These are phyloP conservation scores for Dictyostelium intermedium DNA, from an alignment of 78 protist species.

Conservation along the genomic window DNA sequence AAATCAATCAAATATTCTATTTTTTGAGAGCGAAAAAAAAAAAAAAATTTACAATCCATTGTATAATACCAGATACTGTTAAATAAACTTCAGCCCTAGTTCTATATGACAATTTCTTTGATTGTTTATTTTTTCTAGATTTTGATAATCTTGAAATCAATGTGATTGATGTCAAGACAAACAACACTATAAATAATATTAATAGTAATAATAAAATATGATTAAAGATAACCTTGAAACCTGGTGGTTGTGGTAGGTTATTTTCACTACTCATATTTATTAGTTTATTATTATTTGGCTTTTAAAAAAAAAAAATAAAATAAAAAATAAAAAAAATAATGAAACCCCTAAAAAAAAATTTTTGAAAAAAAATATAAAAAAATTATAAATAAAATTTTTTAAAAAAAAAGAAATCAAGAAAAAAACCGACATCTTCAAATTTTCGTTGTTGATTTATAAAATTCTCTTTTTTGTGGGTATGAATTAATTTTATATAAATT, in stretches of 20 bases:
- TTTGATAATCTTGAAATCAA: constrained; percentile 19
- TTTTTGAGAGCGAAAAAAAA: neutral
- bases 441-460: no score
- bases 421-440: neutral
- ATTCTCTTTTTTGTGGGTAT: no score
- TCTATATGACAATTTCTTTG: constrained; percentile 32
- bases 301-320: neutral
- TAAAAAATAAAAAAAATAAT: neutral
- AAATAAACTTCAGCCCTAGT: constrained; percentile 52
- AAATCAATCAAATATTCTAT: neutral
- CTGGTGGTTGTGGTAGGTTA: constrained; percentile 20
- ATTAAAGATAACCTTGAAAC: constrained; percentile 6
- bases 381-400: neutral
- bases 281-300: neutral
- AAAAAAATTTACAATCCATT: constrained; percentile 48
- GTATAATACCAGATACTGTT: constrained; percentile 65
- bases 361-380: neutral
- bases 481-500: no score
- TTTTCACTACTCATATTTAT: neutral
- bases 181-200: constrained; percentile 8
- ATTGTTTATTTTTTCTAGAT: neutral
- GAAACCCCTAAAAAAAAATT: neutral
- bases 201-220: constrained; percentile 11
- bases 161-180: constrained; percentile 9
- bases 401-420: neutral